Evolutionary conservation across 116 monocot species (phyloP).

Genomic region (Trichopus zeylanicus): DNA sequence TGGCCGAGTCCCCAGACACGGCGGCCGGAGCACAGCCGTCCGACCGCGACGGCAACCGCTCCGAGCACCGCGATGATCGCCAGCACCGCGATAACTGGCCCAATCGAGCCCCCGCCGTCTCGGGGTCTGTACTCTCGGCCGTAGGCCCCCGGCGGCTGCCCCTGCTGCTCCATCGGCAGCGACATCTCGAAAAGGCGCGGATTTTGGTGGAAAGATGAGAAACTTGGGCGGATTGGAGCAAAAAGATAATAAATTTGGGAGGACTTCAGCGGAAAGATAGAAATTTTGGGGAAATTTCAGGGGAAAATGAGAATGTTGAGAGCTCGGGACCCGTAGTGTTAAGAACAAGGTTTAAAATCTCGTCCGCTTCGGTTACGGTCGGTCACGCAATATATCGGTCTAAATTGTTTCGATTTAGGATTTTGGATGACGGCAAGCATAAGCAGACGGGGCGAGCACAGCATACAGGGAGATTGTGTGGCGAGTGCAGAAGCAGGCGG

Average conservation of each 20-base stretch:
- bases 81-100: slow-evolving; percentile 39
- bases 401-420: too few relatives aligned
- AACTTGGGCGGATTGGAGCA: neutral
- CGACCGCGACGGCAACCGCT: slow-evolving; percentile 31
- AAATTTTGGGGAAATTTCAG: too few relatives aligned
- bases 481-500: too few relatives aligned
- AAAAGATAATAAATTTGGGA: neutral
- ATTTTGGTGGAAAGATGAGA: neutral
- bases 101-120: slow-evolving; percentile 26
- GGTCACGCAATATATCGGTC: too few relatives aligned
- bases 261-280: neutral
- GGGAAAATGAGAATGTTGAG: too few relatives aligned
- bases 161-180: slow-evolving; percentile 6
- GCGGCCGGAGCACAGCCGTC: slow-evolving; percentile 46
- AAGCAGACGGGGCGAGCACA: too few relatives aligned
- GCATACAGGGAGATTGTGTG: too few relatives aligned
- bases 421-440: too few relatives aligned
- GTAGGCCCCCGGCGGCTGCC: slow-evolving; percentile 7
- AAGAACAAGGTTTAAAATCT: too few relatives aligned
- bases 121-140: neutral
- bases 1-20: slow-evolving; percentile 34
- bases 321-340: too few relatives aligned
- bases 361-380: too few relatives aligned
- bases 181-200: neutral
- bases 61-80: slow-evolving; percentile 30